phyloP scores from a whole-genome alignment of 176 grass and related monocot species.

The Saccharum officinarum region DNA sequence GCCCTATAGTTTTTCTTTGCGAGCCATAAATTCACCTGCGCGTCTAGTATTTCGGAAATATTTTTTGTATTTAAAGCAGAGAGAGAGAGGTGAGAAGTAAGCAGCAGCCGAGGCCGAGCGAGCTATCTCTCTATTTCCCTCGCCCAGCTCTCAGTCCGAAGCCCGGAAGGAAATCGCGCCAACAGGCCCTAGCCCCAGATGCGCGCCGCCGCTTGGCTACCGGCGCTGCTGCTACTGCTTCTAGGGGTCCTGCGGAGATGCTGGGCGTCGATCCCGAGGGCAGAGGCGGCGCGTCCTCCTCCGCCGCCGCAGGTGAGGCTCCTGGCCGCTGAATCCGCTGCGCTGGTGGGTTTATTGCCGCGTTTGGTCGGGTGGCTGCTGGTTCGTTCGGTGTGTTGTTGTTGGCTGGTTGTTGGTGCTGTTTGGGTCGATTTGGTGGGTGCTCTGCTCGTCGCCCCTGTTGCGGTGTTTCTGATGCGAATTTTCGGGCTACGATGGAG shows the following conservation, averaged over 20 bases:
- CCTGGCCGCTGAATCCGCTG: conserved; percentile 23
- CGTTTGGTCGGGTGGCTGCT: conserved; percentile 24
- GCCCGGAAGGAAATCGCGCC: conserved; percentile 30
- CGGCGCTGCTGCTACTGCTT: neutral
- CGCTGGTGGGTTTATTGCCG: neutral
- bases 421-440: conserved; percentile 29
- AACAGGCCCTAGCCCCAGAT: conserved; percentile 24
- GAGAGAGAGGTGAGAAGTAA: neutral
- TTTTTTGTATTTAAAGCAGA: conserved; percentile 42
- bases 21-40: conserved; percentile 13
- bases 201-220: conserved; percentile 30
- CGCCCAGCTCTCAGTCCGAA: conserved; percentile 49
- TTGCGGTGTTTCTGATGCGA: conserved; percentile 28
- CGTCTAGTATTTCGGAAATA: conserved; percentile 20
- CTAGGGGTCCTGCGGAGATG: conserved; percentile 40
- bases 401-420: conserved; percentile 26
- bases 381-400: neutral
- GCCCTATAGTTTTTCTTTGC: neutral
- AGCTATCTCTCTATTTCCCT: conserved; percentile 35
- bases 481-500: neutral
- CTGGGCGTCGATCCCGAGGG: conserved; percentile 43
- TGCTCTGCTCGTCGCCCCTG: conserved; percentile 6
- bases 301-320: conserved; percentile 47
- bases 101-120: conserved; percentile 33
- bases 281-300: conserved; percentile 34